A percentile compares a stretch with the other conserved stretches of the same genome.
phyloP scores from a whole-genome alignment of 225 moss, liverwort and hornwort genomes.

The Pseudoscleropodium purum region DNA sequence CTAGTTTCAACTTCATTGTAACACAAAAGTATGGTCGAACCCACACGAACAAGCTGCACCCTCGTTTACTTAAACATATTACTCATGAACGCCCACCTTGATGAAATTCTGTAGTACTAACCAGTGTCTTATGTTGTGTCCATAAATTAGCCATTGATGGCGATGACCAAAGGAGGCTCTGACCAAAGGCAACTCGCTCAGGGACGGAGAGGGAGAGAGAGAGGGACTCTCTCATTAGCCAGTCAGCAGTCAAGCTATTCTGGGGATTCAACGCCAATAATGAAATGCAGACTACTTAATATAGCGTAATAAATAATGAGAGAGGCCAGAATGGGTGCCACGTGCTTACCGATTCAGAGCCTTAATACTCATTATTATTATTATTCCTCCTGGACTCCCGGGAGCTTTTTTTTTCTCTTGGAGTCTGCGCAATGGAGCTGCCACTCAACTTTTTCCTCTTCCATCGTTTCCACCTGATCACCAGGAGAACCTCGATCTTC shows the following conservation, averaged over 20 bases:
- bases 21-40: not conserved
- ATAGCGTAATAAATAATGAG: not conserved
- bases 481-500: not conserved
- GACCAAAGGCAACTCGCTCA: not conserved
- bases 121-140: not conserved
- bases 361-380: not conserved
- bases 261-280: constrained; percentile 1
- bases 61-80: not conserved
- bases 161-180: not conserved
- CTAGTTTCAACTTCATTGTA: not conserved
- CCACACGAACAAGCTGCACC: not conserved
- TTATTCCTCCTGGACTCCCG: not conserved
- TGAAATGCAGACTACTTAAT: not conserved
- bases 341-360: not conserved
- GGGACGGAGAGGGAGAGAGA: not conserved
- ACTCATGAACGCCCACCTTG: not conserved
- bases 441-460: not conserved
- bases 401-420: not conserved
- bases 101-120: not conserved
- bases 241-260: not conserved
- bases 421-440: not conserved
- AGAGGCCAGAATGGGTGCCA: not conserved
- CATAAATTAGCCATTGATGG: not conserved
- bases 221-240: not conserved
- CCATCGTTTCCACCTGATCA: no score